Percentiles rank a stretch among this genome's conserved stretches.
Conservation (phyloP, 352 stramenopile species). For the Aphanomyces euteiches region DNA sequence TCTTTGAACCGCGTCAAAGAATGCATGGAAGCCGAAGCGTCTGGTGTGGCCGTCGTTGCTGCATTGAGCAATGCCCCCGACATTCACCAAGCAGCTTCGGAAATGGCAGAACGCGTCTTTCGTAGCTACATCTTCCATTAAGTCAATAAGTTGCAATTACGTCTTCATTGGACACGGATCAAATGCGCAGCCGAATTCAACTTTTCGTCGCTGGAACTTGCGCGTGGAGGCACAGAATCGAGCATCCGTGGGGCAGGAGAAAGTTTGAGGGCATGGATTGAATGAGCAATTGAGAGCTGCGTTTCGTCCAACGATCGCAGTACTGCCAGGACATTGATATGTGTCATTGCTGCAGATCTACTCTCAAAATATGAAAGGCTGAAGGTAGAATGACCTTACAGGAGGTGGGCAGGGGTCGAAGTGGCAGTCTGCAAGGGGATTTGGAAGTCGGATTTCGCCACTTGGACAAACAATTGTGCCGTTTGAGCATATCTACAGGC, state of each 20-base stretch:
- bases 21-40: constrained; percentile 42
- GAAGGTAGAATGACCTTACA: not conserved
- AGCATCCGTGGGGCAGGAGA: not conserved
- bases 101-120: not conserved
- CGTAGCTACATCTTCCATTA: not conserved
- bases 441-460: not conserved
- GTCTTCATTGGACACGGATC: constrained; percentile 3
- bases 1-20: constrained; percentile 38
- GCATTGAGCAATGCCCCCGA: constrained; percentile 45
- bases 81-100: constrained; percentile 28
- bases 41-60: constrained; percentile 50
- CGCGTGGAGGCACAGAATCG: not conserved
- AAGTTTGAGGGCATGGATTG: not conserved
- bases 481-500: constrained; percentile 1
- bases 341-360: constrained; percentile 14
- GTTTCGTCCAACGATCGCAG: constrained; percentile 1
- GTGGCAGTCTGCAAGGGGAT: not conserved
- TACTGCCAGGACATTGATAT: not conserved
- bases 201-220: not conserved
- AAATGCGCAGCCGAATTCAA: constrained; percentile 8
- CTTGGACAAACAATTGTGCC: not conserved
- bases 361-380: not conserved
- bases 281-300: constrained; percentile 13
- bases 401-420: constrained; percentile 6
- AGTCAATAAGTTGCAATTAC: not conserved